These are phyloP conservation scores for Urtica urens DNA, from an alignment of 306 rosid species.

Conservation along the genomic window DNA sequence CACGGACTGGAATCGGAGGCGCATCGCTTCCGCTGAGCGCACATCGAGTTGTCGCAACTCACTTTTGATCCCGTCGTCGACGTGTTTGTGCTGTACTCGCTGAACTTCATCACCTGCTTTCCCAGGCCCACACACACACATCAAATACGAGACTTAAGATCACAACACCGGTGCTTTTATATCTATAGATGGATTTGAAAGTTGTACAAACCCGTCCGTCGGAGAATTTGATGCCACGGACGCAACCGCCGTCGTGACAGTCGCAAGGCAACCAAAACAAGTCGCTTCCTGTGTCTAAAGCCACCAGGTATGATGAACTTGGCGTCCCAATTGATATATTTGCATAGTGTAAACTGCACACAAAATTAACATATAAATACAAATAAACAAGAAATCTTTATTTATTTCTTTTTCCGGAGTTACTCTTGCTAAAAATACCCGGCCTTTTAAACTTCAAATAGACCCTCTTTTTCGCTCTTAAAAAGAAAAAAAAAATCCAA, in stretches of 20 bases:
- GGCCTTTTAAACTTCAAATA: too few species aligned
- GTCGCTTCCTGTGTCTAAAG: constrained; percentile 94
- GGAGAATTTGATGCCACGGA: constrained; percentile 8
- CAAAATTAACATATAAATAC: too few species aligned
- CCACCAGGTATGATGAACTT: constrained; percentile 54
- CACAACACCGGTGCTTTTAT: neutral
- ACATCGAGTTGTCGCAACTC: constrained; percentile 53
- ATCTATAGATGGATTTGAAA: neutral
- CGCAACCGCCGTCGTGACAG: constrained; percentile 60
- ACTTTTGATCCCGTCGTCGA: constrained; percentile 59
- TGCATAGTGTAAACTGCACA: constrained; percentile 84
- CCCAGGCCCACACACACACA: constrained; percentile 11
- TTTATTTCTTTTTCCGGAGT: too few species aligned
- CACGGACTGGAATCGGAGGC: constrained; percentile 39
- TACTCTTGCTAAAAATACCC: too few species aligned
- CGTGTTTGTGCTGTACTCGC: constrained; percentile 42
- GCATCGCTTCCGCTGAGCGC: constrained; percentile 32
- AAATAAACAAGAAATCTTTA: too few species aligned
- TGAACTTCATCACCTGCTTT: constrained; percentile 32
- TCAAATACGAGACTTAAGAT: neutral
- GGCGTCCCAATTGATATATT: constrained; percentile 89
- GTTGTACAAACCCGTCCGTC: constrained; percentile 6
- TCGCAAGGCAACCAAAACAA: constrained; percentile 92
- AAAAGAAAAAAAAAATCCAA: too few species aligned
- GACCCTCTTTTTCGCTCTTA: too few species aligned